Percentiles rank a stretch among this genome's conserved stretches.
These are phyloP conservation scores for Irpex lacteus DNA, from an alignment of 1,284 basidiomycete species.

Conservation along the genomic window DNA sequence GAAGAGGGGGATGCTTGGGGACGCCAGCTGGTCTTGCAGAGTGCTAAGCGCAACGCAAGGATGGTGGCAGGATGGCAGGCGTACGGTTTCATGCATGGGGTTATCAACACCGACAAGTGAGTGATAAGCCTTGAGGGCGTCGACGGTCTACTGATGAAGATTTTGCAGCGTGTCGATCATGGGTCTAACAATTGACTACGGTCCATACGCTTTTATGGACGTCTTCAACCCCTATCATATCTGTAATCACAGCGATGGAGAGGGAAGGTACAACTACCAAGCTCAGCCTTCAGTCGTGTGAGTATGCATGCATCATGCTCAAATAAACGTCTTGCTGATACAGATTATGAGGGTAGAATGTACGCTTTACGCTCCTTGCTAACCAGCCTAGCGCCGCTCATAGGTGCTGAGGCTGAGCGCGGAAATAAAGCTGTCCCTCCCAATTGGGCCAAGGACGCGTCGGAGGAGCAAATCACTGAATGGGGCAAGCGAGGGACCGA, in stretches of 20 bases:
- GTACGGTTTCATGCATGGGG: slow-evolving; percentile 90
- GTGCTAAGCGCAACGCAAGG: slow-evolving; percentile 77
- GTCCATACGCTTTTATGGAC: slow-evolving; percentile 96
- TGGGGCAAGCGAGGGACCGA: slow-evolving; percentile 62
- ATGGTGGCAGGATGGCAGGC: slow-evolving; percentile 96
- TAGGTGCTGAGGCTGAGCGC: slow-evolving; percentile 71
- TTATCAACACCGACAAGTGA: slow-evolving; percentile 96
- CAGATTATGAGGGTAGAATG: slow-evolving; percentile 38
- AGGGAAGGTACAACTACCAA: slow-evolving; percentile 85
- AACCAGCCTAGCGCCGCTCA: slow-evolving; percentile 72
- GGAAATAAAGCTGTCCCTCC: slow-evolving; percentile 49
- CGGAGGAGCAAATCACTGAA: slow-evolving; percentile 51
- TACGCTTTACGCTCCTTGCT: slow-evolving; percentile 80
- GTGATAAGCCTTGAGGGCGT: slow-evolving; percentile 22
- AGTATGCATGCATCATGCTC: slow-evolving; percentile 41
- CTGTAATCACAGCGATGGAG: slow-evolving; percentile 91
- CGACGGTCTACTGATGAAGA: background rate
- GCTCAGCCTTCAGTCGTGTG: slow-evolving; percentile 38
- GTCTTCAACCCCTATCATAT: slow-evolving; percentile 83
- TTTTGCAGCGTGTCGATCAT: slow-evolving; percentile 69
- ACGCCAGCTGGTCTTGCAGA: slow-evolving; percentile 70
- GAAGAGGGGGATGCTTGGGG: slow-evolving; percentile 60
- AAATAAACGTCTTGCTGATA: slow-evolving; percentile 46
- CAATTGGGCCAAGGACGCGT: slow-evolving; percentile 63
- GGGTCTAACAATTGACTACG: slow-evolving; percentile 93